Percentiles rank a stretch among this genome's conserved stretches.
Evolutionary conservation across 805 yeast species (phyloP).

Genomic region (Phaffomyces thermotolerans): DNA sequence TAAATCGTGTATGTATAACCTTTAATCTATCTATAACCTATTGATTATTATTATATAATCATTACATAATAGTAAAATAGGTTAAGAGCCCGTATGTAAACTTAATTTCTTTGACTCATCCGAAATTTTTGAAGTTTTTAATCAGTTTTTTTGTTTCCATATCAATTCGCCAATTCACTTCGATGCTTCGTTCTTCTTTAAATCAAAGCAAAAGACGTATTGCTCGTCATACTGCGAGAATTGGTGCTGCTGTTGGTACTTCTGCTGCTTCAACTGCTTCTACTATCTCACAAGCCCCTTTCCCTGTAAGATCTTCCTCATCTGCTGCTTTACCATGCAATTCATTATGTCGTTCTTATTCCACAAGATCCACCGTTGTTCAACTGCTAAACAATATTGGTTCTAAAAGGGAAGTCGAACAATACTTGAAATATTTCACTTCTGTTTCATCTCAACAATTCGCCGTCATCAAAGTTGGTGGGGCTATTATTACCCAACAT

Average conservation of each 20-base stretch:
- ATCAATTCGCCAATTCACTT: neutral
- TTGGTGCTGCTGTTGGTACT: conserved; percentile 10
- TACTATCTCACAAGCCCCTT: conserved; percentile 4
- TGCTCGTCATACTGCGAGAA: conserved; percentile 17
- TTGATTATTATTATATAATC: too few species aligned
- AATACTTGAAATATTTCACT: conserved; percentile 91
- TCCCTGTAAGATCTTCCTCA: conserved; percentile 7
- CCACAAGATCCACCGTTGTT: conserved; percentile 91
- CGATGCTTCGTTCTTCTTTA: conserved; percentile 24
- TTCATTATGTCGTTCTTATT: conserved; percentile 28
- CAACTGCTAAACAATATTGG: conserved; percentile 94
- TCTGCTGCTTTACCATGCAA: conserved; percentile 10
- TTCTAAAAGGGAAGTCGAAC: conserved; percentile 96
- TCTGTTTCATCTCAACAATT: conserved; percentile 95
- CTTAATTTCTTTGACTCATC: too few species aligned
- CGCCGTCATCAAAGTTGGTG: conserved; percentile 98
- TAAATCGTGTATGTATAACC: too few species aligned
- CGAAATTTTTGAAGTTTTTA: neutral
- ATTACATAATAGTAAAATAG: too few species aligned
- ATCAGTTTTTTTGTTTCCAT: neutral
- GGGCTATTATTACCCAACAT: conserved; percentile 96
- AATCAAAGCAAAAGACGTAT: conserved; percentile 21
- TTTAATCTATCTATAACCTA: too few species aligned
- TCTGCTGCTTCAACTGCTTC: conserved; percentile 7
- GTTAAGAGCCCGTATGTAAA: too few species aligned